These are phyloP conservation scores for Solanum piurae DNA, from an alignment of 257 asterid genomes.

Conservation along the genomic window DNA sequence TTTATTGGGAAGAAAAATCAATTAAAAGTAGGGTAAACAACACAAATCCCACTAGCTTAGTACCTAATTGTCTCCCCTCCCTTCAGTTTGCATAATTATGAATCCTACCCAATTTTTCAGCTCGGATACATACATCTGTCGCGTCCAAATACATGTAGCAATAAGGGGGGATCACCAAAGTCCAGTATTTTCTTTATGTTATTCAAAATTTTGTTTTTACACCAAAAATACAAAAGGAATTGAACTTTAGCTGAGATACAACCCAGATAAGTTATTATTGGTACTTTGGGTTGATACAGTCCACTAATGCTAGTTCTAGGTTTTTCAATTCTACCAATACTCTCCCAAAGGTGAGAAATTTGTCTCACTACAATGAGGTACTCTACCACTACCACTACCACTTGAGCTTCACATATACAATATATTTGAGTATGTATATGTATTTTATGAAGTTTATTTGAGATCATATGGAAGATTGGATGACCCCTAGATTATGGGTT, in stretches of 20 bases:
- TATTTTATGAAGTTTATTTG: background rate
- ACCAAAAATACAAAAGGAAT: background rate
- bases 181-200: background rate
- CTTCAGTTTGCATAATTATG: background rate
- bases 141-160: background rate
- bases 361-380: background rate
- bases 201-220: background rate
- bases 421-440: background rate
- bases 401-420: background rate
- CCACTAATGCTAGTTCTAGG: background rate
- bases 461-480: background rate
- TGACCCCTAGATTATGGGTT: background rate
- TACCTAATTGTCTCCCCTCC: background rate
- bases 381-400: background rate
- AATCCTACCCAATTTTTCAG: background rate
- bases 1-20: background rate
- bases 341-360: background rate
- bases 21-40: background rate
- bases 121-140: background rate
- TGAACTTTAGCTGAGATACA: background rate
- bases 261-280: background rate
- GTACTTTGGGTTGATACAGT: background rate
- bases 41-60: background rate
- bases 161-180: background rate
- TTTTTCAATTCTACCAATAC: background rate